Evolutionary conservation across 306 rosid species (phyloP), one percentile per base, ranked within the genome.

Genomic region (Vachellia pachyceras): DNA sequence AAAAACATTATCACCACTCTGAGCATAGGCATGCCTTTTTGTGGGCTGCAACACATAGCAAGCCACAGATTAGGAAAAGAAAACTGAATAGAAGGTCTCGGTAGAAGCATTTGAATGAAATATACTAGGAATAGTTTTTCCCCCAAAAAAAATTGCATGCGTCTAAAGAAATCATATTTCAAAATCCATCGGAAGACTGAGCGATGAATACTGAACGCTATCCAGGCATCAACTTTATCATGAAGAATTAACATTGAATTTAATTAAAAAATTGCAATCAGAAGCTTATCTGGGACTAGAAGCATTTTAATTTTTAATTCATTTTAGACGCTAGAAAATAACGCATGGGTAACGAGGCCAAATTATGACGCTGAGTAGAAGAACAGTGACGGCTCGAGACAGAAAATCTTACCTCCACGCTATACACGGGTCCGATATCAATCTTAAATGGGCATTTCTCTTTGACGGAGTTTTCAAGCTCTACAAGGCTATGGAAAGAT

Each of bases 381-480:
- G 41, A 42, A 60, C 10, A 39, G 49, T 41, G 52, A 37, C 18
- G 64, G 25, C 1, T 36, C 55, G 8, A 72, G 33, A 29, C 33
- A 5, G 42, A 82, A 76, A 29, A 29, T 10, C 92, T 85, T 91
- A 95, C 99, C 74, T 95, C 95, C 8, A 95, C 92, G 17, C 89
- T 89, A 84, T 95, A 95, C 73, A 95, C 92, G 22, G 97, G 90
- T 72, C 99, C 99, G 25, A 93, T 90, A 81, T 95, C 99, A 65
- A 95, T 90, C 85, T 91, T 95, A 63, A 89, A 75, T 0, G 98
- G 98, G 77, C 88, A 88, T 78, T 92, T 91, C 9, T 91, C 97
- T 85, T 83, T 89, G 85, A 91, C 86, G 4, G 92, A 88, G 47
- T 76, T 92, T 86, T 91, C 97, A 37, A 95, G 92, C 79, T 91